Conservation (phyloP, 257 asterid species). For the Solanum lycopersicoides region DNA sequence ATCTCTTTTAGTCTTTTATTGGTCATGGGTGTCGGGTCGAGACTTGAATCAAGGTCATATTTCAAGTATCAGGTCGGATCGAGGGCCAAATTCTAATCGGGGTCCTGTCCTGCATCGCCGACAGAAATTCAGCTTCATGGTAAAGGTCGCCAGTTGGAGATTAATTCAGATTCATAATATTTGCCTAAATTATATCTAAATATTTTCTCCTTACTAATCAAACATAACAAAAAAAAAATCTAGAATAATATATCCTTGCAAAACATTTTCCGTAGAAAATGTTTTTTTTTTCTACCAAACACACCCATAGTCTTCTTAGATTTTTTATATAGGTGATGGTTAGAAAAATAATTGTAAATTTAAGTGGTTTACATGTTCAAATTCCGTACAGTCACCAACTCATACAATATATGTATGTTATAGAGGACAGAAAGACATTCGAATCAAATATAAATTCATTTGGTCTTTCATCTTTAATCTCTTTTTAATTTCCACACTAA, state of each 20-base stretch:
- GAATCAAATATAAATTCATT: not conserved
- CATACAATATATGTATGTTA: not conserved
- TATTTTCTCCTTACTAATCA: not conserved
- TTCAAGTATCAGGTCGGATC: no score
- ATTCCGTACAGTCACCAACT: not conserved
- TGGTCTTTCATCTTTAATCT: not conserved
- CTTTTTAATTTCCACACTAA: not conserved
- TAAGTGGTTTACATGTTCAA: not conserved
- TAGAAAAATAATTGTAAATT: not conserved
- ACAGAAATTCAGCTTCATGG: not conserved
- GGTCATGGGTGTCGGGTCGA: not conserved
- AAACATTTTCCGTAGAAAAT: not conserved
- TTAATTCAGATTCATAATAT: not conserved
- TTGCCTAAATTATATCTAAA: not conserved
- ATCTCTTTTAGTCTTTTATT: not conserved
- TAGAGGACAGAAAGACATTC: not conserved
- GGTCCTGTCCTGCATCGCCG: not conserved
- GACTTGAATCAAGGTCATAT: not conserved
- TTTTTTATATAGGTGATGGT: not conserved
- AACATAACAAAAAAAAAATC: not conserved
- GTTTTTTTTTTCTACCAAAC: not conserved
- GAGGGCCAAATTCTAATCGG: not conserved
- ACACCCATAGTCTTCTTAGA: not conserved
- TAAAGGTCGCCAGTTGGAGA: not conserved
- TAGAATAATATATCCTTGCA: not conserved